Evolutionary conservation across 805 yeast species (phyloP), one percentile per base, ranked within the genome.

Genomic region (Wickerhamiella vanderwaltii): DNA sequence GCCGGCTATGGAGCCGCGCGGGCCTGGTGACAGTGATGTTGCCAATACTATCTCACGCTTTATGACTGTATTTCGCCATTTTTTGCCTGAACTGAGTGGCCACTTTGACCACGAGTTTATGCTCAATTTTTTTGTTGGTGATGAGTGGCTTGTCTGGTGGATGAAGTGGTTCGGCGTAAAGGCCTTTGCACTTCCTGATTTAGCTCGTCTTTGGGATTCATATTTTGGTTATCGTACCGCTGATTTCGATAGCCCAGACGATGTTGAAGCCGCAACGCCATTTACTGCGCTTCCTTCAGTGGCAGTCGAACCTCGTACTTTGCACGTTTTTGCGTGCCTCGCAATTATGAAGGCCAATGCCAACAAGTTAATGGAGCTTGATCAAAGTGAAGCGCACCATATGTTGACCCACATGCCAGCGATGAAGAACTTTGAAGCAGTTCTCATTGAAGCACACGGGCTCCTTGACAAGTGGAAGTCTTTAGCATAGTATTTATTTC

Each of bases 121-220:
- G 19, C 60, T 81, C 35, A 75, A 75, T 49, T 69, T 73, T 30
- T 46, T 63, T 13, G 66, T 69, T 32, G 85, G 80, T 48, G 91
- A 83, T 51, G 86, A 79, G 55, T 87, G 96, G 96, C 65, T 86
- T 19, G 69, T 84, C 29, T 87, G 95, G 94, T 87, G 96, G 96
- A 66, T 87, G 48, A 84, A 85, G 56, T 87, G 82, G 69, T 73
- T 83, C 54, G 95, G 95, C 16, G 73, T 91, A 11, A 82, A 82
- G 59, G 85, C 79, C 5, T 75, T 93, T 72, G 78, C 86, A 33
- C 71, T 80, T 47, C 69, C 68, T 45, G 95, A 85, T 59, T 63
- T 95, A 40, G 95, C 91, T 9, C 68, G 95, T 46, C 67, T 85
- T 5, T 87, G 97, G 97, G 97, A 87, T 62, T 62, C 76, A 48